Percentiles rank a stretch among this genome's conserved stretches.
These are phyloP conservation scores for Gaultheria prostrata DNA, from an alignment of 148 eudicot genomes.

Conservation along the genomic window DNA sequence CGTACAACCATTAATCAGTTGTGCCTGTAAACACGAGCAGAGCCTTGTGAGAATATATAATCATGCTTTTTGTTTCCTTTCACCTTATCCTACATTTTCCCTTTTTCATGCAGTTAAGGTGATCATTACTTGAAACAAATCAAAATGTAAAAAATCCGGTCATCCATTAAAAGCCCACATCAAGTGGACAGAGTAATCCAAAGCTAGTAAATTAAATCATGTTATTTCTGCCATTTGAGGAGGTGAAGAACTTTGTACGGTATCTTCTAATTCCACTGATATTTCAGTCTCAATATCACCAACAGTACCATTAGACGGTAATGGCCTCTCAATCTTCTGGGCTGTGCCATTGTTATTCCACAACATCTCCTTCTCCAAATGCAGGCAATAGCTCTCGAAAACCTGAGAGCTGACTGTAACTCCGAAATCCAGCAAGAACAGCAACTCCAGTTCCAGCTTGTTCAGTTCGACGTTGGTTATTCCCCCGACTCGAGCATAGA, in stretches of 20 bases:
- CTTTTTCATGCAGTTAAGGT: background rate
- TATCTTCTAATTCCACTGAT: conserved; percentile 29
- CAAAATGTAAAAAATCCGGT: background rate
- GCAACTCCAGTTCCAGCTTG: conserved; percentile 77
- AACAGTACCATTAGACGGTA: conserved; percentile 15
- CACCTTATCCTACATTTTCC: background rate
- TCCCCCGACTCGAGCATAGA: conserved; percentile 90
- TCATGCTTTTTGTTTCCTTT: background rate
- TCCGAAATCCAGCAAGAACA: conserved; percentile 69
- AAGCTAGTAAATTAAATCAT: background rate
- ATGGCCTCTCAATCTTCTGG: conserved; percentile 27
- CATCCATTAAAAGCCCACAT: background rate
- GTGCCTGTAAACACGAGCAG: too few relatives aligned
- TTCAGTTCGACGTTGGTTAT: conserved; percentile 76
- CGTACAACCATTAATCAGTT: too few relatives aligned
- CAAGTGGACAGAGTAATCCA: too few relatives aligned
- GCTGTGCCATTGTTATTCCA: conserved; percentile 15
- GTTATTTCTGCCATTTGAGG: conserved; percentile 19
- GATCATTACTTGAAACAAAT: background rate
- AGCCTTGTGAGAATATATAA: background rate
- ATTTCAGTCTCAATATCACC: conserved; percentile 30
- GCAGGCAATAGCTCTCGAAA: conserved; percentile 85
- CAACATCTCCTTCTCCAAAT: conserved; percentile 67
- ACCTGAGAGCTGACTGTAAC: conserved; percentile 61
- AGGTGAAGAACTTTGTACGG: conserved; percentile 30